Base-by-base conservation (phyloP, 2,329 filamentous ascomycete genomes). In the Madurella fahalii region DNA sequence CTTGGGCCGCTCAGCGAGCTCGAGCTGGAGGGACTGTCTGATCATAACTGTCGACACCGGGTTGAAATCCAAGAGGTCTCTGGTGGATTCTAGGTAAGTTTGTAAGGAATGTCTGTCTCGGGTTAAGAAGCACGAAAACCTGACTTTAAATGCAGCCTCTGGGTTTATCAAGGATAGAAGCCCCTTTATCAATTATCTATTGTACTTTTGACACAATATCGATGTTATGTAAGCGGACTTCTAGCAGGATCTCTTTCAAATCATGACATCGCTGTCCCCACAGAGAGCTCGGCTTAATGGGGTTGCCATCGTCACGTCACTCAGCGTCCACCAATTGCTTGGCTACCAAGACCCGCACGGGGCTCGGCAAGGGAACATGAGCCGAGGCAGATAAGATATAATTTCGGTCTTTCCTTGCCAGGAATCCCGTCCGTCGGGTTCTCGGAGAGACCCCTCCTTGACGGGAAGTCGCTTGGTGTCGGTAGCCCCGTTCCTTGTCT, bases 1-100 rank as follows among this genome's bases (percentile, higher is more conserved):
- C 51, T 70, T 76, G 9, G 86, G 86, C 47, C 86, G 77, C 71
- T 88, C 78, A 50, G 81, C 83, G 55, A 90, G 81, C 58, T 82
- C 74, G 58, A 87, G 72, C 40, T 75, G 75, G 37, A 60, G 59
- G 2, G 63, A 61, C 32, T 65, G 60, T 42, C 56, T 54, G 20
- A 59, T 40, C 61, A 62, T 64, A 30, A 39, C 32, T 47, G 34
- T 25, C 4, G 25, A 25, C 25, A 7, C 25, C 25, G 25, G 25
- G 25, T 4, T 25, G 3, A 7, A 25, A 25, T 7, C 25, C 25
- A 25, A 25, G 25, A 25, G 25, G 3, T 3, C 25, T 25, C 25
- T 25, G 15, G 34, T 32, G 9, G 18, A 15, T 16, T 20, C 4
- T 43, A 32, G 25, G 15, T 34, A 17, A 4, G n/a, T 20, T 4